phyloP scores from a whole-genome alignment of 164 flowering plant species.

The Kalanchoe fedtschenkoi region DNA sequence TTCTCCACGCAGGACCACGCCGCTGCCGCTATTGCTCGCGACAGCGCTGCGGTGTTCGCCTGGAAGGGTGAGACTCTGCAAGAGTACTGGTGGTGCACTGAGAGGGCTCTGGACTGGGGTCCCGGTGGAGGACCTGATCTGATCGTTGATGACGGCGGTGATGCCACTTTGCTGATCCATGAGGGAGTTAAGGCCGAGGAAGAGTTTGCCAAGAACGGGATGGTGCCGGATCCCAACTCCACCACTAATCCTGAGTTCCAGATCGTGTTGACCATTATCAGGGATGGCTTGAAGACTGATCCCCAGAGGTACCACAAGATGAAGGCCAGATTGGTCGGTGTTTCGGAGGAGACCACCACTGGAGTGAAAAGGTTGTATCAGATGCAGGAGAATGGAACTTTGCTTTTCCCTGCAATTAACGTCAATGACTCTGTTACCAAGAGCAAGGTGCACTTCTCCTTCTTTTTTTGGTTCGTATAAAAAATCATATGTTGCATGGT shows the following conservation, averaged over 20 bases:
- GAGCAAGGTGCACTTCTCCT: conserved; percentile 48
- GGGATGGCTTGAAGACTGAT: conserved; percentile 37
- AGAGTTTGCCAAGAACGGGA: conserved; percentile 43
- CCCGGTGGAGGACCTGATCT: conserved; percentile 66
- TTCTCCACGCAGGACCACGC: conserved; percentile 83
- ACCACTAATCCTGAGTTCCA: conserved; percentile 52
- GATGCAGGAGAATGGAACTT: conserved; percentile 53
- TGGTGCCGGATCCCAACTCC: conserved; percentile 37
- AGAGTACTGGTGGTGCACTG: conserved; percentile 90
- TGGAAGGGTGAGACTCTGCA: conserved; percentile 72
- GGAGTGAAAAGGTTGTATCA: conserved; percentile 75
- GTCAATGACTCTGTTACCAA: conserved; percentile 80
- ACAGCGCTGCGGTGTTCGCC: conserved; percentile 63
- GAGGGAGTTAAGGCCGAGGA: conserved; percentile 78
- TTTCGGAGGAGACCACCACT: conserved; percentile 72
- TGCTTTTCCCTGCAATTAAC: conserved; percentile 65
- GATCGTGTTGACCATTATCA: conserved; percentile 42
- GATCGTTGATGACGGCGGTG: conserved; percentile 79
- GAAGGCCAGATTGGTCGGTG: conserved; percentile 59
- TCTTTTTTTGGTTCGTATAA: background rate
- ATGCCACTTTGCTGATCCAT: conserved; percentile 60
- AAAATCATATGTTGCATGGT: background rate
- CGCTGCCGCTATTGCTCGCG: conserved; percentile 70
- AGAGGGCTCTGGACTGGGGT: conserved; percentile 72
- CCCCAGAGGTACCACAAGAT: conserved; percentile 48